Conservation (phyloP, 352 stramenopile species). For the Pilasporangium apinafurcum region DNA sequence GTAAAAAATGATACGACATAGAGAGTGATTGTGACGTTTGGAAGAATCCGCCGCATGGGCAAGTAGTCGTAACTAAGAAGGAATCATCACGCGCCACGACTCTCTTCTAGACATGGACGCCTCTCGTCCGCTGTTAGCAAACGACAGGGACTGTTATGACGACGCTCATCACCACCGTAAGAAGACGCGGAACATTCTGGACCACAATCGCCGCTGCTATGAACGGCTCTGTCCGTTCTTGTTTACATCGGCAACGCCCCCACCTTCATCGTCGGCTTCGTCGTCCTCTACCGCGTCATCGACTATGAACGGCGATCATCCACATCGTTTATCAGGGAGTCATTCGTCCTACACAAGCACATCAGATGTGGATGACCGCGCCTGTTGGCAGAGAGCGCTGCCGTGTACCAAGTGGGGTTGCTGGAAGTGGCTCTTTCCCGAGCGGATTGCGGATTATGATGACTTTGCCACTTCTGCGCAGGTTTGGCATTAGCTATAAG, state of each 20-base stretch:
- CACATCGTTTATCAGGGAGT: slow-evolving; percentile 1
- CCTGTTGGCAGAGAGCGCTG: neutral
- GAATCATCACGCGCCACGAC: too few species aligned
- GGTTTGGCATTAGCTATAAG: too few species aligned
- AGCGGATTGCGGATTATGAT: slow-evolving; percentile 51
- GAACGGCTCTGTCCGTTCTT: too few species aligned
- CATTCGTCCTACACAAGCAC: slow-evolving; percentile 14
- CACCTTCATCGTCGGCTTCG: slow-evolving; percentile 6
- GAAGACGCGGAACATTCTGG: neutral
- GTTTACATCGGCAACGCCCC: neutral
- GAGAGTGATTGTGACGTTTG: slow-evolving; percentile 1
- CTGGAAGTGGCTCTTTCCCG: slow-evolving; percentile 59
- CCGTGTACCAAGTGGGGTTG: slow-evolving; percentile 36
- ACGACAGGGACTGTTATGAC: slow-evolving; percentile 22
- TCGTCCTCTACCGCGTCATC: slow-evolving; percentile 1
- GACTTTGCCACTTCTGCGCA: slow-evolving; percentile 55
- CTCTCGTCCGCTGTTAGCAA: slow-evolving; percentile 35
- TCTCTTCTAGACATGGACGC: slow-evolving; percentile 29
- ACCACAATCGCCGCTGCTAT: too few species aligned
- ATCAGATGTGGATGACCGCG: slow-evolving; percentile 6
- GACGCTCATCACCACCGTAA: slow-evolving; percentile 7
- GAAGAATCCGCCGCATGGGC: neutral
- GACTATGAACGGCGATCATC: neutral
- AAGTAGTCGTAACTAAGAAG: neutral
- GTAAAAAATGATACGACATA: too few species aligned